Evolutionary conservation across 1,284 basidiomycete genomes (phyloP), one percentile per base, ranked within the genome.

Genomic region (Cutaneotrichosporon spelunceum): DNA sequence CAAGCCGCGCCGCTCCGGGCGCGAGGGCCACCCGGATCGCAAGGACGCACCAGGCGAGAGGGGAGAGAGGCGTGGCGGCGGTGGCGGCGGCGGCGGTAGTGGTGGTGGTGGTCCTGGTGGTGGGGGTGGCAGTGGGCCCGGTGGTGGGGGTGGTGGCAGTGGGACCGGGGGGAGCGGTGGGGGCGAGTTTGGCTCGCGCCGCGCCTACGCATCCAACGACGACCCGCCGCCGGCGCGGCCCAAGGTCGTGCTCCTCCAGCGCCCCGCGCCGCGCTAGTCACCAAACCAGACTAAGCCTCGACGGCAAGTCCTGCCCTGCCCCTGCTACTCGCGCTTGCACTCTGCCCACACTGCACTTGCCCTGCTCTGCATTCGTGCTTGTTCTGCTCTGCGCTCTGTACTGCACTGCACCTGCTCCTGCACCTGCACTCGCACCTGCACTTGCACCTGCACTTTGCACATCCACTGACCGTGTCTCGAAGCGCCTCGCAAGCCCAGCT

Each of bases 181-280:
- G 14, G 56, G 33, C 30, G 56, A 29, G 13, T 53, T 34, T 11
- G 49, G 49, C 21, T 58, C 45, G 34, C 64, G 64, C 34, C 64
- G 64, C 53, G 61, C 59, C 14, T 66, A 66, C 26, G 64, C 64
- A 3, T 39, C 34, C 33, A 60, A 60, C n/a, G 64, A 66, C 19
- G 61, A 62, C 36, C 34, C 52, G 29, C 61, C 61, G 16, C 55
- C 36, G 49, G 16, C 48, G 16, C 19, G 34, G 4, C 44, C 49
- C n/a, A 52, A 45, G 48, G 29, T 52, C 55, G 45, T 42, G 39
- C 39, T 42, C 39, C 39, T 42, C 39, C 39, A 42, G 19, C 39
- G 39, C 19, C 39, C 36, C 13, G 36, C 11, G 5, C 36, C 39
- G 19, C 39, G 39, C 39, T 42, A 42, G 39, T 19, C 16, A 19